Evolutionary conservation across 192 early-diverging fungal species (phyloP).

Genomic region (Pilaira anomala): DNA sequence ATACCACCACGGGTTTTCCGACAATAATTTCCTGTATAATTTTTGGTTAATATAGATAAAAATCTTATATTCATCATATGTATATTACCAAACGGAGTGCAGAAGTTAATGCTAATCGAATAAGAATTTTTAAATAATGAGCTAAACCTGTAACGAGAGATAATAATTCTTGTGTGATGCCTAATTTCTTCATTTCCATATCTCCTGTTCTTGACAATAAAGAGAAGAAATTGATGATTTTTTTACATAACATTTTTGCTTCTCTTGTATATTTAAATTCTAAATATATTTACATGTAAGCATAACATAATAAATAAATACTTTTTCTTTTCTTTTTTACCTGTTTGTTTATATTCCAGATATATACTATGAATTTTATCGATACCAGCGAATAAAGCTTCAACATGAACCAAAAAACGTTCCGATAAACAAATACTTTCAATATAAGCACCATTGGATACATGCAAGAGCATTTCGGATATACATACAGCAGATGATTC

Average conservation of each 20-base stretch:
- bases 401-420: conserved; percentile 88
- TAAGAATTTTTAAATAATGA: conserved; percentile 88
- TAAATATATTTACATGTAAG: conserved; percentile 14
- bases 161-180: conserved; percentile 84
- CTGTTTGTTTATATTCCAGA: conserved; percentile 15
- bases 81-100: conserved; percentile 75
- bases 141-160: conserved; percentile 87
- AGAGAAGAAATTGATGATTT: conserved; percentile 93
- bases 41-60: neutral
- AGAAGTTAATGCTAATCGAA: conserved; percentile 83
- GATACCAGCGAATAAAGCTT: conserved; percentile 85
- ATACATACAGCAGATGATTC: conserved; percentile 95
- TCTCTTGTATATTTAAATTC: conserved; percentile 78
- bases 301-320: neutral
- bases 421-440: conserved; percentile 81
- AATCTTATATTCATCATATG: no score
- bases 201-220: conserved; percentile 75
- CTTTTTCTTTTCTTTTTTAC: no score
- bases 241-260: conserved; percentile 94
- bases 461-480: conserved; percentile 89
- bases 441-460: conserved; percentile 79
- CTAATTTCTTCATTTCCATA: conserved; percentile 47
- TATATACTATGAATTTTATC: conserved; percentile 44
- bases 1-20: conserved; percentile 46
- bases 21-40: conserved; percentile 50